Conservation (phyloP, 345 rosid species). For the Heritiera littoralis region DNA sequence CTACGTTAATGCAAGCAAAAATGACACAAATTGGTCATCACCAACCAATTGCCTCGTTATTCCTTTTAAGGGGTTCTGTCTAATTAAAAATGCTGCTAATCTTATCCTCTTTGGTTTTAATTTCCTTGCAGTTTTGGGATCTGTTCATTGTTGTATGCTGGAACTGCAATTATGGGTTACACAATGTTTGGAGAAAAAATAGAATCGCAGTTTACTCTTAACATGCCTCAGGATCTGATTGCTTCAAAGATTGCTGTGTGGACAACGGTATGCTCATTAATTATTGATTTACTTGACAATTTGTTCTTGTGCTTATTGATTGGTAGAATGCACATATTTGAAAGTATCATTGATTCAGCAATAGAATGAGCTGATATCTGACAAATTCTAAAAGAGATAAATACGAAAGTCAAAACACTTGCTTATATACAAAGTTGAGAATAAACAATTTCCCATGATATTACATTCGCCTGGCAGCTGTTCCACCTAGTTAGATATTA, state of each 20-base stretch:
- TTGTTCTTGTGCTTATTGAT: not conserved
- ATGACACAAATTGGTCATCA: not conserved
- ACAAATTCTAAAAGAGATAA: too few species aligned
- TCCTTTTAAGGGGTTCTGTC: not conserved
- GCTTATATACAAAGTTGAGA: not conserved
- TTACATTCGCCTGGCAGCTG: not conserved
- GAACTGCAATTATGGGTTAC: constrained; percentile 87
- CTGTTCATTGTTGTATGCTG: constrained; percentile 77
- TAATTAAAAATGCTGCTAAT: not conserved
- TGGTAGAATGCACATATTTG: not conserved
- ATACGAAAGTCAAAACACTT: not conserved
- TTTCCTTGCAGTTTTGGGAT: constrained; percentile 57
- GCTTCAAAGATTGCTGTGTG: constrained; percentile 92
- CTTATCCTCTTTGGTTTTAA: not conserved
- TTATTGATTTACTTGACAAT: not conserved
- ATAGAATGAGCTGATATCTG: not conserved
- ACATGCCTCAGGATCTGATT: constrained; percentile 77
- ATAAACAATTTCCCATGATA: not conserved
- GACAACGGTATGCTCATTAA: constrained; percentile 64
- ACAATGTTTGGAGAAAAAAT: constrained; percentile 80
- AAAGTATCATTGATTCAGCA: not conserved
- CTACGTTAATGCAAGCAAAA: not conserved
- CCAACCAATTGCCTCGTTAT: not conserved
- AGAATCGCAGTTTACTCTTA: constrained; percentile 82
- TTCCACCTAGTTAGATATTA: not conserved